Base-by-base conservation (phyloP, 2,329 filamentous ascomycete species). In the Arachnopeziza araneosa region DNA sequence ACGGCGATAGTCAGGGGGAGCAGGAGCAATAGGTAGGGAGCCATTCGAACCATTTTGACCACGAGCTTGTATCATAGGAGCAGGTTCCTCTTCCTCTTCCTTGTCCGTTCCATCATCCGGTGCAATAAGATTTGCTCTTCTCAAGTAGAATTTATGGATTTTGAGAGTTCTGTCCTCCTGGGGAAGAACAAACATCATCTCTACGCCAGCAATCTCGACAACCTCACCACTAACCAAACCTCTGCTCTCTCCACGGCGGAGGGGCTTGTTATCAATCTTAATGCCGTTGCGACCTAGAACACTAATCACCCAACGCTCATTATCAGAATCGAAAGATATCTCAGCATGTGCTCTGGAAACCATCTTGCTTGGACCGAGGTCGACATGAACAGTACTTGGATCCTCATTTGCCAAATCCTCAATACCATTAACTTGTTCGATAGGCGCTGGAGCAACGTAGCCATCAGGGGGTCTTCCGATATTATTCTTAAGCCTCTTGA, bases 131-230 rank as follows among this genome's bases (percentile, higher is more conserved):
- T 84, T 81, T 32, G 88, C 87, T 52, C 89, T 85, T 67, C 89
- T 83, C 19, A 90, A 81, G 70, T 89, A 92, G 68, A 77, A 83
- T 23, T 81, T 81, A 70, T 89, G 84, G 62, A 96, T 86, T 53
- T 83, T 80, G 24, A 92, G 80, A 24, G 84, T 83, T 59, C 78
- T 79, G 52, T 84, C 80, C 66, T 90, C 87, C 24, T 85, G 85
- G 0, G 95, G 93, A n/a, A 96, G 84, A 54, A 97, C 91, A 75
- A 99, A 99, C 80, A 98, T 93, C 95, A 99, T 99, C 77, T 99
- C 93, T 0, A 95, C 90, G 57, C 90, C 90, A 68, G 89, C 89
- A 70, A 98, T 90, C 71, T 96, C 92, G 60, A 99, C 87, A 51
- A 98, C 91, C 72, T 93, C 88, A 60, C 95, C 95, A 69, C 93